Evolutionary conservation across 371 early-diverging fungal genomes (phyloP).

Genomic region (Lichtheimia corymbifera): DNA sequence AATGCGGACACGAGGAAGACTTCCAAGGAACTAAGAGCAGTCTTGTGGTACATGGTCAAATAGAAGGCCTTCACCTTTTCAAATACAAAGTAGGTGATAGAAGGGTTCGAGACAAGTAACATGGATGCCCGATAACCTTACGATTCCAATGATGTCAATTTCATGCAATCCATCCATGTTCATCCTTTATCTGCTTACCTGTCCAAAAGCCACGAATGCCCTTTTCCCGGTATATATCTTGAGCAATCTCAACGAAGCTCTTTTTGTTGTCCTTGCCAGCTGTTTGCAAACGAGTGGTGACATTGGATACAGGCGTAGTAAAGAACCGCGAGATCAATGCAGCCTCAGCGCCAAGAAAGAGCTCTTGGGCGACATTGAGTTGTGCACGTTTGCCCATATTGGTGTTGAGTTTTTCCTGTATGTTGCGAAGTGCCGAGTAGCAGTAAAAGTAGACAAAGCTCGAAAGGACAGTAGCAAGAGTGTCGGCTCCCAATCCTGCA

Average conservation of each 20-base stretch:
- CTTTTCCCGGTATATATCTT: constrained; percentile 47
- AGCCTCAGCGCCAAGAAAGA: constrained; percentile 64
- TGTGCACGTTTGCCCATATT: constrained; percentile 41
- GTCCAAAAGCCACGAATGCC: constrained; percentile 62
- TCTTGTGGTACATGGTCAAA: constrained; percentile 27
- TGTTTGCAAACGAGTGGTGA: constrained; percentile 60
- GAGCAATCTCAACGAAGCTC: constrained; percentile 22
- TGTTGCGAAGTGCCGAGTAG: constrained; percentile 56
- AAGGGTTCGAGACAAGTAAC: constrained; percentile 59
- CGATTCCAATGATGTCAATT: not conserved
- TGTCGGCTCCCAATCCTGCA: constrained; percentile 58
- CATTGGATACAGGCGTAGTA: constrained; percentile 60
- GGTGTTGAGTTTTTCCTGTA: constrained; percentile 53
- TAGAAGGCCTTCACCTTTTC: constrained; percentile 53
- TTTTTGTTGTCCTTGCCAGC: constrained; percentile 29
- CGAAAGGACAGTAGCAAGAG: constrained; percentile 56
- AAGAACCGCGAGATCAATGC: constrained; percentile 61
- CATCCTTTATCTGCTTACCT: constrained; percentile 20
- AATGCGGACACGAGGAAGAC: constrained; percentile 61
- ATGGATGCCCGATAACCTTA: constrained; percentile 62
- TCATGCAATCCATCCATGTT: not conserved
- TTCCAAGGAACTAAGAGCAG: constrained; percentile 42
- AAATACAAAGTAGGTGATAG: constrained; percentile 64
- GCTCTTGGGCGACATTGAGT: constrained; percentile 54
- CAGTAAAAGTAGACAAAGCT: constrained; percentile 67